Base-by-base conservation (phyloP, 2,329 filamentous ascomycete species). In the Waltergamsia citrina region DNA sequence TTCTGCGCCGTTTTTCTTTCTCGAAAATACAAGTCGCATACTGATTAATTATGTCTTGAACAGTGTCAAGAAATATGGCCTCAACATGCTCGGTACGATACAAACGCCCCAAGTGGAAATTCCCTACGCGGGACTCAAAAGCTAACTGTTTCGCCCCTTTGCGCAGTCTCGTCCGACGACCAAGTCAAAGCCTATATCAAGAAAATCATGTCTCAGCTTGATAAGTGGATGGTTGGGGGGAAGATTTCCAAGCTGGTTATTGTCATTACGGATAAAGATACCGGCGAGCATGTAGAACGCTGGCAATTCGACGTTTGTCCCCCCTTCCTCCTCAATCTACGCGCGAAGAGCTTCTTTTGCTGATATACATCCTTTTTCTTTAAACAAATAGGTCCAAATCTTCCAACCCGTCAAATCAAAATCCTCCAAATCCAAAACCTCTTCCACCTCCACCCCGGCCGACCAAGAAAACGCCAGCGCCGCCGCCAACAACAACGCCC, bases 171-270 rank as follows among this genome's bases (percentile, higher is more conserved):
- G 21, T 78, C 87, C 43, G 92, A 98, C 57, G 92, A 96, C 65
- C 90, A 98, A 63, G 92, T 98, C 54, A 94, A 94, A 62, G 86
- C 88, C 21, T 98, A 98, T 63, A 94, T 98, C 69, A 95, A 94
- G 62, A 94, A 93, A 63, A 96, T 98, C 65, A 98, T 95, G 88
- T 81, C 80, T 19, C 92, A 98, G 61, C 76, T 98, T 38, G 90
- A 93, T 65, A 86, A 85, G 56, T 98, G 92, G 92, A 96, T 96
- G 87, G 71, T 87, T 34, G 85, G 83, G 48, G 86, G 88, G 56
- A 96, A 98, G 62, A 95, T 98, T 54, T 93, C 85, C 34, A 95
- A 94, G 60, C 77, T 98, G 10, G 88, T 98, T 39, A 83, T 98
- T 34, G 92, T 98, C 31, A 88, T 98, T 46, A 95, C 90, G 21